Conservation (phyloP, 1,139 yeast genomes). For the Debaryomycetaceae sp. region DNA sequence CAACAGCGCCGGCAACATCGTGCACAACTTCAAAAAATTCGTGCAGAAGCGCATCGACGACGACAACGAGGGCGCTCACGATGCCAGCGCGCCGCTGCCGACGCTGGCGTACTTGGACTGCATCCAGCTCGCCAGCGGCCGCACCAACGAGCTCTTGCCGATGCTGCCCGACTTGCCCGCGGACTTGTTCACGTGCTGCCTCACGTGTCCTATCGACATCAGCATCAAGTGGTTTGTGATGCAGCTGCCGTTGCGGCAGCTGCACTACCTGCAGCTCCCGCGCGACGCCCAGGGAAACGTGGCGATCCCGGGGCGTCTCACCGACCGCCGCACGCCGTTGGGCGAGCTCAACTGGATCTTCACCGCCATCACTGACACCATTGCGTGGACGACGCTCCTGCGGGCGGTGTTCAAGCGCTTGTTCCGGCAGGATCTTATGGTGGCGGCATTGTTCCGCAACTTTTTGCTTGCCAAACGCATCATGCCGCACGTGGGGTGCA, state of each 20-base stretch:
- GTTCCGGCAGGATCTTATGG: constrained; percentile 93
- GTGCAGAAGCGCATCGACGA: constrained; percentile 89
- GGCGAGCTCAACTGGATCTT: constrained; percentile 98
- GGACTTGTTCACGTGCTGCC: constrained; percentile 89
- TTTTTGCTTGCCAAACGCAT: constrained; percentile 87
- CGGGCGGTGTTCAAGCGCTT: constrained; percentile 84
- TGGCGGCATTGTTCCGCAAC: constrained; percentile 91
- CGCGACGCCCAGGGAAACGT: constrained; percentile 56
- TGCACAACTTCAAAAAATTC: constrained; percentile 82
- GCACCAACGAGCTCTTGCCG: constrained; percentile 79
- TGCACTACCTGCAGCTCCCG: constrained; percentile 54
- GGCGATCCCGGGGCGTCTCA: constrained; percentile 80
- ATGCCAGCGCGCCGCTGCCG: constrained; percentile 58
- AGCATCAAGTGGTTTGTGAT: constrained; percentile 89
- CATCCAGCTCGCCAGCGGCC: constrained; percentile 91
- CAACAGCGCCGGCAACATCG: constrained; percentile 91
- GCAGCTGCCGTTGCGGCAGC: constrained; percentile 68
- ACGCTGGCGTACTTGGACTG: constrained; percentile 78
- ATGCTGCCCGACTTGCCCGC: constrained; percentile 96
- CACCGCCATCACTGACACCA: constrained; percentile 96
- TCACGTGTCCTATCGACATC: constrained; percentile 93
- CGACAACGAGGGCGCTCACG: constrained; percentile 73
- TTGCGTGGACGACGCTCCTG: constrained; percentile 93
- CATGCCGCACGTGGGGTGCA: constrained; percentile 92
- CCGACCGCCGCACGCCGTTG: constrained; percentile 90